Base-by-base conservation (phyloP, 306 rosid genomes). In the Prosopis cineraria region DNA sequence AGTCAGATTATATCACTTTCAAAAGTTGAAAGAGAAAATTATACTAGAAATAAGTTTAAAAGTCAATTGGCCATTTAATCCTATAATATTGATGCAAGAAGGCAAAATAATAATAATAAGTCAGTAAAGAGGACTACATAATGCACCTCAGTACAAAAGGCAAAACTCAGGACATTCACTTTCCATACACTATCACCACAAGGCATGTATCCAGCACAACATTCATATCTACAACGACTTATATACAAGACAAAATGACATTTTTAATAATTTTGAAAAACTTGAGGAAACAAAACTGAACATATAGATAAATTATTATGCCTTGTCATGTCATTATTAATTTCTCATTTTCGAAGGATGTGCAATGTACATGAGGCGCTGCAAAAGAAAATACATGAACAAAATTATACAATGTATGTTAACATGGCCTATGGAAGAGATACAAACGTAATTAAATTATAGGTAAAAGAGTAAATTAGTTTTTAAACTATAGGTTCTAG, bases 131-230 rank as follows among this genome's bases (percentile, higher is more conserved):
- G 70, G 52, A 20, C 17, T 56, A 36, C 27, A 31, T 68, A 78
- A 13, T 14, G 4, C 17, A 94, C 98, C 98, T 94, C 98, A 16
- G 94, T 90, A 75, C 85, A n/a, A 79, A 48, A 92, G 91, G 88
- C 97, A 94, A 81, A 90, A 84, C 82, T 92, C 94, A 73, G 98
- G 98, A 80, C 98, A 91, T 86, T 53, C 85, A 67, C 96, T 77
- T 77, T 84, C 87, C 48, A 79, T 81, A 50, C 87, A 84, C 80
- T 77, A 19, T 82, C 87, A 72, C 87, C 80, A 70, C 98, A 92
- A 41, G 98, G 98, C 98, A 94, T 88, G 83, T 92, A 94, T 78
- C 97, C 98, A 74, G 94, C 98, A 84, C 98, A 94, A 59, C 97
- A 94, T 5, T 84, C 83, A 72, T 94, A 94, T 85, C 98, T 94